Evolutionary conservation across 805 yeast species (phyloP).

Genomic region (Myxozyma neotropica): DNA sequence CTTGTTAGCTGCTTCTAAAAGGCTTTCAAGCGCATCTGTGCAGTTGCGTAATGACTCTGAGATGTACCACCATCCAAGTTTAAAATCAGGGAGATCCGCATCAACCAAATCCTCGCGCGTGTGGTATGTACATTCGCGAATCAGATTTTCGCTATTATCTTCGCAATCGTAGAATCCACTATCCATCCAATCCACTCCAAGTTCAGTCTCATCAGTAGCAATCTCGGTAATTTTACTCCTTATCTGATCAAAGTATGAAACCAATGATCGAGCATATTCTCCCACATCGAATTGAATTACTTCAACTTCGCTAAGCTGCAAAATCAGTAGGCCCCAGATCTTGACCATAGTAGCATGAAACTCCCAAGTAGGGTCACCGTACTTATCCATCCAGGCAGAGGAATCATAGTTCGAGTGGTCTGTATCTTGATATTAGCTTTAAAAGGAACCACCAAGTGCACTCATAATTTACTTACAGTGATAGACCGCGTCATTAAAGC

Average conservation of each 20-base stretch:
- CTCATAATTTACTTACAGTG: constrained; percentile 43
- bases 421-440: background rate
- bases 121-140: constrained; percentile 9
- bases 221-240: constrained; percentile 44
- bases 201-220: constrained; percentile 21
- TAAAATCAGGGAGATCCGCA: constrained; percentile 19
- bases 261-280: constrained; percentile 48
- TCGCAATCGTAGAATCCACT: constrained; percentile 19
- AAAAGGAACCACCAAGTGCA: background rate
- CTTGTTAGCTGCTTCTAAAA: constrained; percentile 41
- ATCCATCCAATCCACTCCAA: constrained; percentile 13
- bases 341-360: constrained; percentile 61
- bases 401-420: constrained; percentile 67
- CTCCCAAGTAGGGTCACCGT: constrained; percentile 64
- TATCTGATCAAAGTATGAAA: constrained; percentile 46
- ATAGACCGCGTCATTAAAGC: constrained; percentile 53
- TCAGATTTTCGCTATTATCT: background rate
- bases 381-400: constrained; percentile 65
- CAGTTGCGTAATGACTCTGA: constrained; percentile 31
- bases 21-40: constrained; percentile 30
- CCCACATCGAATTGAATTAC: constrained; percentile 49
- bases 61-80: constrained; percentile 33
- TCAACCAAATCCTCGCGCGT: background rate
- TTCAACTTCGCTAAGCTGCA: constrained; percentile 54
- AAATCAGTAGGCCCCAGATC: constrained; percentile 53